A percentile compares a stretch with the other conserved stretches of the same genome.
phyloP scores from a whole-genome alignment of 2,329 filamentous ascomycete genomes.

The Trichoderma sp. region DNA sequence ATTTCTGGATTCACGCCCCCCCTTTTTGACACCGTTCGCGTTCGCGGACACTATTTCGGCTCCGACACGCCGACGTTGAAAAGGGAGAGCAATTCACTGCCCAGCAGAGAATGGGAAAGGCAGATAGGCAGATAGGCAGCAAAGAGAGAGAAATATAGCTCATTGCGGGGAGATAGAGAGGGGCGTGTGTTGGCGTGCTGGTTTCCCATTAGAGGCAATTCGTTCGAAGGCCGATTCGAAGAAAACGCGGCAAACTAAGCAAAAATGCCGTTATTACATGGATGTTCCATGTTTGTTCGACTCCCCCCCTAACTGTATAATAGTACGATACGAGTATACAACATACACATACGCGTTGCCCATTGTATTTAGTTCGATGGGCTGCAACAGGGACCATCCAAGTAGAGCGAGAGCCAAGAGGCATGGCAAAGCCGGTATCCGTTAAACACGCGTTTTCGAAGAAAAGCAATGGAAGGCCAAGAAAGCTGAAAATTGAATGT shows the following conservation, averaged over 20 bases:
- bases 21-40: not conserved
- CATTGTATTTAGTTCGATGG: not conserved
- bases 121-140: no score
- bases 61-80: not conserved
- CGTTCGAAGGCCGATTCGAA: not conserved
- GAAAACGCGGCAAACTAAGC: not conserved
- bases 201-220: constrained; percentile 7
- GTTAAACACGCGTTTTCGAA: not conserved
- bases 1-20: not conserved
- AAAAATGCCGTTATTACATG: not conserved
- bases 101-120: no score
- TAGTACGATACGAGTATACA: not conserved
- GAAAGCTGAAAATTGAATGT: not conserved
- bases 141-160: not conserved
- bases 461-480: not conserved
- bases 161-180: not conserved
- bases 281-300: not conserved
- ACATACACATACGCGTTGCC: not conserved
- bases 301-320: no score
- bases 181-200: not conserved
- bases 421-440: not conserved
- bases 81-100: not conserved
- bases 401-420: not conserved
- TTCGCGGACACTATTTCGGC: not conserved
- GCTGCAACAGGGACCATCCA: not conserved